Base-by-base conservation (phyloP, 2,329 filamentous ascomycete genomes). In the Fusarium beomiforme region DNA sequence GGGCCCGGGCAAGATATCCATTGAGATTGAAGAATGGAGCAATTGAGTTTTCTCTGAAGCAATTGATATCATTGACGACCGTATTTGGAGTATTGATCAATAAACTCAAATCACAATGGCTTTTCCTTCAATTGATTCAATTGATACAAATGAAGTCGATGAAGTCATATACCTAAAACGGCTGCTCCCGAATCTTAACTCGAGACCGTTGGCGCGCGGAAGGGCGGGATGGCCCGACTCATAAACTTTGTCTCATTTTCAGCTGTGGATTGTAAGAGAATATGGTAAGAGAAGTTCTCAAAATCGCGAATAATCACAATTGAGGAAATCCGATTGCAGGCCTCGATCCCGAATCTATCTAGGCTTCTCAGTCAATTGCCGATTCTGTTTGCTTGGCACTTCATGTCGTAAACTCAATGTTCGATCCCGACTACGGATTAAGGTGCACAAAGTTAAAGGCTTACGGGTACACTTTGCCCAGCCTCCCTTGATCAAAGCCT, bases 191-290 rank as follows among this genome's bases (percentile, higher is more conserved):
- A 44, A 46, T 23, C 37, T 58, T 58, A 37, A 37, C 34, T 42
- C 39, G 19, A 39, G 43, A 13, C 49, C 54, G 51, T 69, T 75
- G 71, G 69, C 59, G 68, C 56, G 55, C 69, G 72, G 53, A 58
- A 61, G 74, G 51, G 43, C 74, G 74, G 75, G 74, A 75, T 69
- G 70, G 65, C 60, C 74, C 74, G 74, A 60, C 61, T 54, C n/a
- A n/a, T n/a, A 65, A 69, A 65, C 70, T 71, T 67, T 75, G 74
- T 64, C 64, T 61, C 24, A 47, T 23, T 17, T 34, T 21, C n/a
- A 37, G 19, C 11, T 58, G 29, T 29, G 4, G 14, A 59, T 23
- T 37, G 17, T 13, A 14, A 36, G 19, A 56, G 31, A 33, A 5
- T 42, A 39, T 23, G 23, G 6, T 3, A 37, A 50, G 36, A 23